Base-by-base conservation (phyloP, 2,329 filamentous ascomycete species). In the Aotearoamyces nothofagi region DNA sequence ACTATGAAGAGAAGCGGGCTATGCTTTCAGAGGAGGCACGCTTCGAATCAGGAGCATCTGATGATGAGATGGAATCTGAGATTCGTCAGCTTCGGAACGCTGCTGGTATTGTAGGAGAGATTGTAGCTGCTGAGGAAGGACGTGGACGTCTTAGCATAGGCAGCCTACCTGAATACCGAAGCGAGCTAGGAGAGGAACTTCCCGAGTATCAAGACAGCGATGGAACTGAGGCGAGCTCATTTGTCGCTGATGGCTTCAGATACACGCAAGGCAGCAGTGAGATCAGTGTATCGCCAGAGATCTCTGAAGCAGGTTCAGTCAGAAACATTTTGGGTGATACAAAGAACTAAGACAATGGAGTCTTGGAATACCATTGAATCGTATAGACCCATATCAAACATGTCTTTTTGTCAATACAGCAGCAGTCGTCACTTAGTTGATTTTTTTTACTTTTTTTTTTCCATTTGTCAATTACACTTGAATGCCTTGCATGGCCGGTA, bases 161-260 rank as follows among this genome's bases (percentile, higher is more conserved):
- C 9, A 20, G n/a, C n/a, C n/a, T 20, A 20, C 19, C 19, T 8
- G n/a, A n/a, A 8, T 20, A 20, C n/a, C 7, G n/a, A n/a, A 20
- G 19, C 19, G 19, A 20, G 8, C n/a, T 20, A 20, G 19, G 19
- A 8, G 19, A 20, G 19, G 8, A 20, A 20, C n/a, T 20, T 8
- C n/a, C n/a, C 8, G 19, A 7, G n/a, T 20, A 20, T n/a, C 8
- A 20, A n/a, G 19, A 20, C n/a, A 20, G 19, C 19, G n/a, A 20
- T n/a, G n/a, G 19, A 8, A 8, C 19, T 7, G 19, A 20, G 19
- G n/a, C n/a, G 15, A 26, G 36, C 8, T 36, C 34, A 11, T 14
- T 45, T 4, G 35, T 47, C 9, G 38, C 44, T 2, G 41, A 47
- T 41, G 45, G 45, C 0, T 46, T 46, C 15, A 25, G 40, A 27